Percentiles rank a stretch among this genome's conserved stretches.
phyloP scores from a whole-genome alignment of 768 basidiomycete species.

The Leccinum ochraceum region DNA sequence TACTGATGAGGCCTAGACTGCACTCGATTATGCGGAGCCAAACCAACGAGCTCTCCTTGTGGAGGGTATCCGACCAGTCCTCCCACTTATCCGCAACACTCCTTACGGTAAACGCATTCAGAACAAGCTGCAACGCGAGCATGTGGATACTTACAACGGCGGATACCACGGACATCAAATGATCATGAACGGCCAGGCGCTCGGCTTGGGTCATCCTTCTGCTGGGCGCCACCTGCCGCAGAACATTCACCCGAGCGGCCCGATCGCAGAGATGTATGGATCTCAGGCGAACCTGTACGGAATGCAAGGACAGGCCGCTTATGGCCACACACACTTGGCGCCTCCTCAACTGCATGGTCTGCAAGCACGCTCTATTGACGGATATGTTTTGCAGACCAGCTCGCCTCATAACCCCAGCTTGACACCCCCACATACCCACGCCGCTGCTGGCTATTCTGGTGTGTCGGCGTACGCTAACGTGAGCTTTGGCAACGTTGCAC shows the following conservation, averaged over 20 bases:
- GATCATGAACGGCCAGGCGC: slow-evolving; percentile 56
- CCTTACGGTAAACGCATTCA: slow-evolving; percentile 99
- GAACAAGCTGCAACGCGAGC: slow-evolving; percentile 96
- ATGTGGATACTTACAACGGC: slow-evolving; percentile 64
- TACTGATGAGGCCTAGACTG: slow-evolving; percentile 61
- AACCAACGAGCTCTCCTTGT: slow-evolving; percentile 88
- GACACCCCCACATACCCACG: slow-evolving; percentile 57
- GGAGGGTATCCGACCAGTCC: slow-evolving; percentile 96
- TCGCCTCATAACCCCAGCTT: slow-evolving; percentile 65
- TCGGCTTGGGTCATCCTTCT: slow-evolving; percentile 43
- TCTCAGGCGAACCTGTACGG: slow-evolving; percentile 63
- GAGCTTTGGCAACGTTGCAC: slow-evolving; percentile 49
- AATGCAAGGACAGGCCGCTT: slow-evolving; percentile 56
- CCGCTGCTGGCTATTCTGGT: slow-evolving; percentile 56
- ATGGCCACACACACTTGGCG: slow-evolving; percentile 55
- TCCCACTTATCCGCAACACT: slow-evolving; percentile 97
- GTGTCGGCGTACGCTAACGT: slow-evolving; percentile 54
- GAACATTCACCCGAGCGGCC: slow-evolving; percentile 50
- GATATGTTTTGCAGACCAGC: slow-evolving; percentile 77
- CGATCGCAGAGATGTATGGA: slow-evolving; percentile 66
- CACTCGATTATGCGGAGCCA: slow-evolving; percentile 97
- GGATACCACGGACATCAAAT: slow-evolving; percentile 65
- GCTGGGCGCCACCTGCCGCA: slow-evolving; percentile 60
- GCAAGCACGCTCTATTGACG: slow-evolving; percentile 74
- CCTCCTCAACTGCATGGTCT: slow-evolving; percentile 56